phyloP scores from a whole-genome alignment of 768 basidiomycete species.

The Candolleomyces aberdarensis region DNA sequence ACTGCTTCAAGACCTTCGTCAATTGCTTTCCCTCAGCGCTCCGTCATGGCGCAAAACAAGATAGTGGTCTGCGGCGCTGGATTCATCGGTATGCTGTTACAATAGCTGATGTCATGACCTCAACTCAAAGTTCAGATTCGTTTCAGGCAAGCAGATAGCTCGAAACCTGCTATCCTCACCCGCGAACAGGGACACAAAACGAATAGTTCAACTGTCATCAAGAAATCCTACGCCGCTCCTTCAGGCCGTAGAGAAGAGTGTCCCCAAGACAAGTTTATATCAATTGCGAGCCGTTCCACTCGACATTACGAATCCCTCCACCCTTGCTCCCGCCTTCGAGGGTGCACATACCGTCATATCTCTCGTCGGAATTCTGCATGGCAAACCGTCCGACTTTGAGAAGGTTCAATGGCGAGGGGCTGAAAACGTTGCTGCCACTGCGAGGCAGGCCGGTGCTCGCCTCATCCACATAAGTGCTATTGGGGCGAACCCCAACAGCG shows the following conservation, averaged over 20 bases:
- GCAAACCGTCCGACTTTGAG: conserved; percentile 53
- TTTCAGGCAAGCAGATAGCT: conserved; percentile 57
- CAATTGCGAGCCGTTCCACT: conserved; percentile 38
- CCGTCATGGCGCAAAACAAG: conserved; percentile 25
- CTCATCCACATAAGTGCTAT: conserved; percentile 71
- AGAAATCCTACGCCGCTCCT: conserved; percentile 48
- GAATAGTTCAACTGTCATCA: conserved; percentile 57
- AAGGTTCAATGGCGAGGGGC: conserved; percentile 63
- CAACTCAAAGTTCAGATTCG: background rate
- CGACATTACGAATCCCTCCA: conserved; percentile 54
- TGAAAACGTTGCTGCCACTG: conserved; percentile 58
- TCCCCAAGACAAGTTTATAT: conserved; percentile 29
- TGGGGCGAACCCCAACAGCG: conserved; percentile 59
- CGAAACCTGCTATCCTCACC: conserved; percentile 26
- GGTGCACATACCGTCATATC: conserved; percentile 60
- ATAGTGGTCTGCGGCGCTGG: conserved; percentile 54
- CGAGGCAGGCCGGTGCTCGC: conserved; percentile 50
- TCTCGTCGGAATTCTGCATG: conserved; percentile 66
- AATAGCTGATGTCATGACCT: background rate
- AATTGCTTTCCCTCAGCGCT: background rate
- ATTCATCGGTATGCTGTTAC: conserved; percentile 49
- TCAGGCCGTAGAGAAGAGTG: conserved; percentile 24
- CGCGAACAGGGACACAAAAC: conserved; percentile 17
- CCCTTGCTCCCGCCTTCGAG: conserved; percentile 46
- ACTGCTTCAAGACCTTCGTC: background rate